A percentile compares a stretch with the other conserved stretches of the same genome.
phyloP scores from a whole-genome alignment of 345 rosid genomes.

The Eucalyptus sp. region DNA sequence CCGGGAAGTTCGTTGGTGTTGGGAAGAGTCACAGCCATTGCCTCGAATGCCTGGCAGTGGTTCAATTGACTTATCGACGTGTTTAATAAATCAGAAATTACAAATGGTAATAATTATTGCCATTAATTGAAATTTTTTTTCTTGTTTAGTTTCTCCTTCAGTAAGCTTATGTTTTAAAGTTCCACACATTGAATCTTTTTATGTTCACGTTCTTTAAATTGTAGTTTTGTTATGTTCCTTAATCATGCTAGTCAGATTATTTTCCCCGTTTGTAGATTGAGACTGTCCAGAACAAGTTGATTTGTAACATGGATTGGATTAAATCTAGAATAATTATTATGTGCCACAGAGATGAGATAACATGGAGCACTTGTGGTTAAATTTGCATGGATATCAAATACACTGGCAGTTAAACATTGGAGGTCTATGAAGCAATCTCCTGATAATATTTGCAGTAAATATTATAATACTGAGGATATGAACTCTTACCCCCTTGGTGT shows the following conservation, averaged over 20 bases:
- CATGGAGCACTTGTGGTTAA: not conserved
- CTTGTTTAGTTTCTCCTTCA: not conserved
- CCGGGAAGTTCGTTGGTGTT: slow-evolving; percentile 95
- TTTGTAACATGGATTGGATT: not conserved
- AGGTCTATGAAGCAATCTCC: not conserved
- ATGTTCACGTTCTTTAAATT: not conserved
- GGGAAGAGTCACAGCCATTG: slow-evolving; percentile 91
- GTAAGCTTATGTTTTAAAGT: not conserved
- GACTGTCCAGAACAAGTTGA: not conserved
- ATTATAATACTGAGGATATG: not conserved
- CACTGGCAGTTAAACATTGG: not conserved
- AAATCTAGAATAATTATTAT: not conserved
- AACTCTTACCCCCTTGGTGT: not conserved
- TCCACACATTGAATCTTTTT: not conserved
- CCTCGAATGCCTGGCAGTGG: slow-evolving; percentile 58
- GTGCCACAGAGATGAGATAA: not conserved
- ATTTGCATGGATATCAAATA: not conserved
- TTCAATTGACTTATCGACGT: slow-evolving; percentile 72
- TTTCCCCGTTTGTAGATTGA: not conserved
- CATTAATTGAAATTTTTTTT: not conserved
- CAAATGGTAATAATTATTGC: slow-evolving; percentile 54
- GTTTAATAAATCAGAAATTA: slow-evolving; percentile 87
- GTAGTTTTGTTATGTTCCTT: not conserved
- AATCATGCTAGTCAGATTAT: not conserved
- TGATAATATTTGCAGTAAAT: not conserved